A percentile compares a stretch with the other conserved stretches of the same genome.
Evolutionary conservation across 306 rosid genomes (phyloP).

Genomic region (Casuarina equisetifolia): DNA sequence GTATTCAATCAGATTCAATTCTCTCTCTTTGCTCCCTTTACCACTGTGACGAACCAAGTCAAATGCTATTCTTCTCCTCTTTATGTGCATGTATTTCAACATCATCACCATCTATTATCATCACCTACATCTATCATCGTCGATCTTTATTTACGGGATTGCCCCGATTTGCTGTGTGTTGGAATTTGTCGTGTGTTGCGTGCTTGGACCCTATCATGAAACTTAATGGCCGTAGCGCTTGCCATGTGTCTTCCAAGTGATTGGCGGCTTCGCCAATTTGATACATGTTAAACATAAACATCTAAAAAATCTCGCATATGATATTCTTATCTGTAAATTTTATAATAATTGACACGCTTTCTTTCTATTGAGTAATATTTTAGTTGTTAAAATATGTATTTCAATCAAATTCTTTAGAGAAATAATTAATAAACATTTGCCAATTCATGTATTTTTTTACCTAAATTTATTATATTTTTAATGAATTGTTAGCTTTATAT

Average conservation of each 20-base stretch:
- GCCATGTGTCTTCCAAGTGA: not conserved
- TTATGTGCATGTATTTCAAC: slow-evolving; percentile 25
- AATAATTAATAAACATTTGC: too few species aligned
- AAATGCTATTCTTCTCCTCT: slow-evolving; percentile 51
- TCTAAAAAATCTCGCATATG: too few species aligned
- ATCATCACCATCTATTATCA: slow-evolving; percentile 9
- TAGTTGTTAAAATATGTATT: too few species aligned
- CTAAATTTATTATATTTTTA: too few species aligned
- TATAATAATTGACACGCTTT: too few species aligned
- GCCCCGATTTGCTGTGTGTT: not conserved
- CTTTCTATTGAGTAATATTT: too few species aligned
- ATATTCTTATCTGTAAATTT: too few species aligned
- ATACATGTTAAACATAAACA: too few species aligned
- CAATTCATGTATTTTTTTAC: too few species aligned
- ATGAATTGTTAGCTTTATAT: too few species aligned
- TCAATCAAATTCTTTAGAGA: too few species aligned
- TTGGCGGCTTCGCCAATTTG: too few species aligned
- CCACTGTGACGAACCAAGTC: slow-evolving; percentile 52
- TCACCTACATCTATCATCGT: not conserved
- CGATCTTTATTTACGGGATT: slow-evolving; percentile 17
- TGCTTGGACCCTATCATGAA: not conserved
- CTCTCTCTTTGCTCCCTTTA: slow-evolving; percentile 29
- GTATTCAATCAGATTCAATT: slow-evolving; percentile 86
- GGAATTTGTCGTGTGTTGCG: not conserved
- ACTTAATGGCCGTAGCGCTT: not conserved